Percentiles rank a stretch among this genome's conserved stretches.
Evolutionary conservation across 805 yeast genomes (phyloP).

Genomic region (Candida dendrica): DNA sequence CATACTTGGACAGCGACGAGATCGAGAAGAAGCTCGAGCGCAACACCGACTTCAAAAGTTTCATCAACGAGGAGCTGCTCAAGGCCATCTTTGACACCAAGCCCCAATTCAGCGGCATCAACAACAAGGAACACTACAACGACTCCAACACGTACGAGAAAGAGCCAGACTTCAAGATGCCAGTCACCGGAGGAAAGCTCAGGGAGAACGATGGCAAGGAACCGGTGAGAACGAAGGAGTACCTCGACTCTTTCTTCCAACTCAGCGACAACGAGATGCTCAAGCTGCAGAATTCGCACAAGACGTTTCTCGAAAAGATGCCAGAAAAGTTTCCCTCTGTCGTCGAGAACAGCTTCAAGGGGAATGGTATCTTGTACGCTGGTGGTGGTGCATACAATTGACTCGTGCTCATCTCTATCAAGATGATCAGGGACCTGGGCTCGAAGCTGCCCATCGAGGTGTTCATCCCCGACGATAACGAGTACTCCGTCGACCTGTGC

Average conservation of each 20-base stretch:
- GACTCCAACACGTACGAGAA: constrained; percentile 7
- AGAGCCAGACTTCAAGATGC: constrained; percentile 14
- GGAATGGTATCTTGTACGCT: constrained; percentile 60
- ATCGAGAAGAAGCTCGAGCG: constrained; percentile 9
- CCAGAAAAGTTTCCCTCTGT: constrained; percentile 35
- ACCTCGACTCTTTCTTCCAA: constrained; percentile 11
- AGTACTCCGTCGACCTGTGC: constrained; percentile 69
- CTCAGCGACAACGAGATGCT: constrained; percentile 10
- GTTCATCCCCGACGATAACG: constrained; percentile 61
- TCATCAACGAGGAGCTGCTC: constrained; percentile 13
- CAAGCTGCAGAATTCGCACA: constrained; percentile 13
- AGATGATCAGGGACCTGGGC: constrained; percentile 53
- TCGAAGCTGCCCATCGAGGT: constrained; percentile 76
- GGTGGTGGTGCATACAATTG: constrained; percentile 74
- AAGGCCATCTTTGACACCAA: constrained; percentile 7
- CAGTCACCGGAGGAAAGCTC: constrained; percentile 17
- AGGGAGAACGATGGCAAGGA: constrained; percentile 18
- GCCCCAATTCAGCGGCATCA: constrained; percentile 12
- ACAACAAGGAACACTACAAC: constrained; percentile 18
- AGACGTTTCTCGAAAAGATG: constrained; percentile 20
- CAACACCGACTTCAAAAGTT: constrained; percentile 8
- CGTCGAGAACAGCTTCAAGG: constrained; percentile 26
- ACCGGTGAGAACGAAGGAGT: constrained; percentile 18
- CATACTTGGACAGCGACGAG: constrained; percentile 3
- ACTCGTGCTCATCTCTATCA: constrained; percentile 48